Base-by-base conservation (phyloP, 305 asterid species). In the Striga hermonthica region DNA sequence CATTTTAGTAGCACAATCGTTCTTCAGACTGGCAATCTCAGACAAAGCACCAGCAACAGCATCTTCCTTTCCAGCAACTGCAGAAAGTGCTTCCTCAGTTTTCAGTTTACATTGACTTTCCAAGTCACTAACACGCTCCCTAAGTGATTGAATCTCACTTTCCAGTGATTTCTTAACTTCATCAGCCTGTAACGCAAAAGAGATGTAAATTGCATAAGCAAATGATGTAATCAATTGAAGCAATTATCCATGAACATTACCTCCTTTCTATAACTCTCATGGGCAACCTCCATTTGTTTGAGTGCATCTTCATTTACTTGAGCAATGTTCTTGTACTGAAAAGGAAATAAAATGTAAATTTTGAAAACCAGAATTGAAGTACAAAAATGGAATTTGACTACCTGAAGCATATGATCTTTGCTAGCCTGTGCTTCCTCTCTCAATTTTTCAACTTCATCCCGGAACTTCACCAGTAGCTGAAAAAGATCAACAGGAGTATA, bases 361-460 rank as follows among this genome's bases (percentile, higher is more conserved):
- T 65, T 57, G 40, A 71, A 45, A 35, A 28, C 56, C 28, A 43
- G 72, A 61, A 71, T 9, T 56, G 12, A 66, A 64, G 41, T 12
- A 50, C 36, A 44, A 66, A 13, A 57, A 14, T 56, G 43, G 35
- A 54, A 63, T 5, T 12, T 4, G 9, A 31, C 68, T 54, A 90
- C 97, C 95, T 90, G 92, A 55, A 78, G 81, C 97, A 93, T 86
- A 83, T 93, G 97, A 44, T 80, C 84, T 65, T 86, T 84, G 81
- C 77, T 83, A 53, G 78, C 79, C 80, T 76, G 73, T 55, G 84
- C 89, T 74, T 93, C 97, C 76, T 57, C 87, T 60, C 86, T 74
- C 74, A 82, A 73, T 39, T 72, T 88, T 67, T 80, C 90, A 66
- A 88, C 73, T 74, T 91, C 97, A 48, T 80, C 89, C 61, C 54